Base-by-base conservation (phyloP, 2,329 filamentous ascomycete genomes). In the Hypoxylon sp. region DNA sequence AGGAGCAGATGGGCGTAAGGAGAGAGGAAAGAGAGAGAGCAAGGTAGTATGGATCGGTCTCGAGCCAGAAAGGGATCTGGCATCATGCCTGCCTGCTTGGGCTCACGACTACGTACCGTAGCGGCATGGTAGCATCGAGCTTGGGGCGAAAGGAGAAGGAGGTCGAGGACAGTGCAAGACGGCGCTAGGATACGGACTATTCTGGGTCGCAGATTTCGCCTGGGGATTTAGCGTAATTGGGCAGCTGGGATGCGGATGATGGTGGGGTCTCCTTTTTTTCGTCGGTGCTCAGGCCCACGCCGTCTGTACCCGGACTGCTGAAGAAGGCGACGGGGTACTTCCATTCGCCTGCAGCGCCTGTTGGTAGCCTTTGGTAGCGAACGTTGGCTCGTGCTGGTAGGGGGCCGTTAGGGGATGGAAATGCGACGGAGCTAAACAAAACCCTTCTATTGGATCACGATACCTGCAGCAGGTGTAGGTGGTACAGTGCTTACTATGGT, bases 401-500 rank as follows among this genome's bases (percentile, higher is more conserved):
- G n/a, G n/a, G n/a, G n/a, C n/a, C 10, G 42, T 58, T 35, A 23
- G 21, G 42, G 48, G 27, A 23, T 27, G 29, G 15, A 33, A 11
- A 15, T 33, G 40, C 18, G 8, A 29, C 13, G 35, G 26, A 40
- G 42, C 27, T 43, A 9, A 29, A 51, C 46, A 15, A 41, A 10
- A n/a, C 21, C 37, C 15, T 23, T 42, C 23, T 48, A 60, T 54
- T 60, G 58, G 58, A 45, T 50, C n/a, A 17, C 48, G n/a, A n/a
- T n/a, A n/a, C n/a, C n/a, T n/a, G n/a, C n/a, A n/a, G n/a, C n/a
- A n/a, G n/a, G 15, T 26, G 24, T 21, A n/a, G 27, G 11, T 42
- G 2, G 9, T 49, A 60, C 58, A 60, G 58, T 60, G 43, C 21
- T 48, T 43, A 54, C 41, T 50, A 43, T 35, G 23, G 13, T 11